A percentile compares a stretch with the other conserved stretches of the same genome.
Conservation (phyloP, 306 rosid genomes). For the Hippophae rhamnoides region DNA sequence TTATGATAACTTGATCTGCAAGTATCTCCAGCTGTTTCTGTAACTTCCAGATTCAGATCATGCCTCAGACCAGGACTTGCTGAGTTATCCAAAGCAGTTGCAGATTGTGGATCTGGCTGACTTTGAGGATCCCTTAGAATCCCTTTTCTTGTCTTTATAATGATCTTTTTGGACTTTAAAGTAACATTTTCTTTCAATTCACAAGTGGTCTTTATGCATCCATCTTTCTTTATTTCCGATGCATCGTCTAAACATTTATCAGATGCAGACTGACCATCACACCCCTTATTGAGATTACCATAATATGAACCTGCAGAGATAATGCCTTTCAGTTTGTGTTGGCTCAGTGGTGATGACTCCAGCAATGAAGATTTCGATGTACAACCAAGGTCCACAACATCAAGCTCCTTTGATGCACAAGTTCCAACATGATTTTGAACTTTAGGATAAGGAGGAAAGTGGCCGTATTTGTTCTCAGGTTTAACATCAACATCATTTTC, state of each 20-base stretch:
- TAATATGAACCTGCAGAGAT: slow-evolving; percentile 21
- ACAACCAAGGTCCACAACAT: slow-evolving; percentile 18
- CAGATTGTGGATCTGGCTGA: slow-evolving; percentile 32
- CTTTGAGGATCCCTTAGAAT: slow-evolving; percentile 20
- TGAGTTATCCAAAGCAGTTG: slow-evolving; percentile 23
- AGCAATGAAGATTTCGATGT: slow-evolving; percentile 20
- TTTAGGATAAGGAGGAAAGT: slow-evolving; percentile 12
- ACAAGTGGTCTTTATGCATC: slow-evolving; percentile 16
- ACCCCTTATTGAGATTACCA: slow-evolving; percentile 22
- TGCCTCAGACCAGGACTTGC: slow-evolving; percentile 25
- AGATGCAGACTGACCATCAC: slow-evolving; percentile 22
- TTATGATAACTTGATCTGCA: slow-evolving; percentile 31
- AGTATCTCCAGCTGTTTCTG: slow-evolving; percentile 27
- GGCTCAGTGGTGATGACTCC: slow-evolving; percentile 20
- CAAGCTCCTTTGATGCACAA: slow-evolving; percentile 15
- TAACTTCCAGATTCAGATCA: slow-evolving; percentile 19
- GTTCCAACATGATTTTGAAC: slow-evolving; percentile 12
- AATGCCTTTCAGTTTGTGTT: slow-evolving; percentile 19
- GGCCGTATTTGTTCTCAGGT: slow-evolving; percentile 9
- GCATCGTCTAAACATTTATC: slow-evolving; percentile 22
- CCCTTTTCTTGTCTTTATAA: slow-evolving; percentile 41
- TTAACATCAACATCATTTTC: slow-evolving; percentile 21
- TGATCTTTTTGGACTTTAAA: slow-evolving; percentile 32
- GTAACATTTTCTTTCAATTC: slow-evolving; percentile 46
- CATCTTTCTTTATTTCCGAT: slow-evolving; percentile 26